Conservation (phyloP, 106 monocot genomes). For the Ottelia alismoides region DNA sequence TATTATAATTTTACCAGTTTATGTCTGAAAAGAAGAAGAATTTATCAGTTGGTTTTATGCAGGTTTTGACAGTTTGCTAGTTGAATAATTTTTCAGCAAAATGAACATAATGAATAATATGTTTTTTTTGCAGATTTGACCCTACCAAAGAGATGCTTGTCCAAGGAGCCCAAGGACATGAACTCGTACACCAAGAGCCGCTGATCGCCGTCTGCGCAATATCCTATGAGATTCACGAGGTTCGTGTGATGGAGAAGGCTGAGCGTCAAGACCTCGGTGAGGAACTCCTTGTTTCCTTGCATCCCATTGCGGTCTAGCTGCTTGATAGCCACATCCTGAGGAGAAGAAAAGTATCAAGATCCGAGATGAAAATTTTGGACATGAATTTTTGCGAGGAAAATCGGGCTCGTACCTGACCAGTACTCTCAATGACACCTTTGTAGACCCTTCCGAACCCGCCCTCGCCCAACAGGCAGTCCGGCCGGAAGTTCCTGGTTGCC, state of each 20-base stretch:
- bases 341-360: neutral
- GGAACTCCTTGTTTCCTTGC: slow-evolving; percentile 20
- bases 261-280: slow-evolving; percentile 18
- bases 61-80: too few species aligned
- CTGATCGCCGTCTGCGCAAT: slow-evolving; percentile 26
- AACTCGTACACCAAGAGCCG: slow-evolving; percentile 23
- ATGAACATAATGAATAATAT: too few species aligned
- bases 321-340: slow-evolving; percentile 17
- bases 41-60: too few species aligned
- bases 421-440: slow-evolving; percentile 14
- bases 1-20: too few species aligned
- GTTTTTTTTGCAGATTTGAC: neutral
- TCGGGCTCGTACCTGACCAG: slow-evolving; percentile 18
- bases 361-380: too few species aligned
- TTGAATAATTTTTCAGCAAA: too few species aligned
- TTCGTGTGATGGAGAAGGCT: slow-evolving; percentile 22
- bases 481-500: slow-evolving; percentile 19
- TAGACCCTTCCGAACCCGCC: slow-evolving; percentile 28
- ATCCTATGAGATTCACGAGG: slow-evolving; percentile 19
- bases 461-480: slow-evolving; percentile 19
- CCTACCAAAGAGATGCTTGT: slow-evolving; percentile 20
- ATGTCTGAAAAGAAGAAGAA: too few species aligned
- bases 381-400: too few species aligned
- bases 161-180: slow-evolving; percentile 18
- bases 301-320: slow-evolving; percentile 21